Evolutionary conservation across 2,329 filamentous ascomycete genomes (phyloP).

Genomic region (Sclerotinia minor): DNA sequence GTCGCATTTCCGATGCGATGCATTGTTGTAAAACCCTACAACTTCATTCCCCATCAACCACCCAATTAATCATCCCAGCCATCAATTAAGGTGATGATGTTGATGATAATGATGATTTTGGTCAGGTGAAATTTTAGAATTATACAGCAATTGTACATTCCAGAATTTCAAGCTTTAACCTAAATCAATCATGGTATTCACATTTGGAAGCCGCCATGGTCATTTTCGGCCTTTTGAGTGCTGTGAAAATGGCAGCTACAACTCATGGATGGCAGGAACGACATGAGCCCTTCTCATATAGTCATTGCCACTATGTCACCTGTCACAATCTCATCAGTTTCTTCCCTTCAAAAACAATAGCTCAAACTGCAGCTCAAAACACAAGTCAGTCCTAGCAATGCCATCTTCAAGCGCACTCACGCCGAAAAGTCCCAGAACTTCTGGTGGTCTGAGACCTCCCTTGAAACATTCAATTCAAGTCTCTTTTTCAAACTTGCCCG

Average conservation of each 20-base stretch:
- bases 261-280: neutral
- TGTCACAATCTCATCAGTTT: neutral
- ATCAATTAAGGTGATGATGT: neutral
- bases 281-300: neutral
- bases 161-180: neutral
- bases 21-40: too few relatives aligned
- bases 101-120: neutral
- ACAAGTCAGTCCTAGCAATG: neutral
- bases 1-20: neutral
- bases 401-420: neutral
- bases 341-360: neutral
- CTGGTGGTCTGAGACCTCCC: neutral
- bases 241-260: neutral
- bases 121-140: too few relatives aligned
- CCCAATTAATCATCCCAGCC: neutral
- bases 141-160: too few relatives aligned
- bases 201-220: constrained; percentile 2
- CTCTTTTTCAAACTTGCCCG: constrained; percentile 3
- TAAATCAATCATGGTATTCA: neutral
- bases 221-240: neutral
- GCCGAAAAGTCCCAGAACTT: neutral
- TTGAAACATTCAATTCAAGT: constrained; percentile 13
- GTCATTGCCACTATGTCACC: neutral
- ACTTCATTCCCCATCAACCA: neutral
- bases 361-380: neutral